These are phyloP conservation scores for Apophysomyces sp. DNA, from an alignment of 371 early-diverging fungal genomes.

Conservation along the genomic window DNA sequence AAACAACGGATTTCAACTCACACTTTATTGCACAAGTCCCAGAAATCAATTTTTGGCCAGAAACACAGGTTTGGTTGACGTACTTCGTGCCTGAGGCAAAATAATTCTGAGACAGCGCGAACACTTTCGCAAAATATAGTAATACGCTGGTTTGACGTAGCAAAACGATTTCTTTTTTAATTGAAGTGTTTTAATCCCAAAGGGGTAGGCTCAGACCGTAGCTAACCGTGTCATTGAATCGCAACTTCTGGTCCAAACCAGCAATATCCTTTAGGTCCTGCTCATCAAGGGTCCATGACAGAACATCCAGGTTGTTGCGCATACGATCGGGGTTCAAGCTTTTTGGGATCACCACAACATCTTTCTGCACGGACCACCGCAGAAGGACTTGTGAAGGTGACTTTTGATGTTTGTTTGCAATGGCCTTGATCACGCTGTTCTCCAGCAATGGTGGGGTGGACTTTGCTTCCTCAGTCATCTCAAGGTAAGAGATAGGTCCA, in stretches of 20 bases:
- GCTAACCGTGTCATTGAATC: constrained; percentile 32
- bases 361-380: constrained; percentile 56
- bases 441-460: constrained; percentile 23
- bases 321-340: constrained; percentile 47
- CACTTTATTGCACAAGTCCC: no score
- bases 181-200: constrained; percentile 21
- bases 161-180: no score
- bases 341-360: constrained; percentile 68
- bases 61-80: no score
- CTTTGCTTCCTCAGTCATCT: constrained; percentile 16
- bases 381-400: constrained; percentile 48
- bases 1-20: no score
- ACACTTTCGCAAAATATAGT: no score
- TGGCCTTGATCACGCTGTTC: constrained; percentile 31
- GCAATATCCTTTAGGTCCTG: constrained; percentile 27
- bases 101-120: no score
- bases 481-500: constrained; percentile 44
- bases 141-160: no score
- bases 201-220: constrained; percentile 38
- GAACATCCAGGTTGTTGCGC: constrained; percentile 32
- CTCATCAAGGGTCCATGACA: constrained; percentile 20
- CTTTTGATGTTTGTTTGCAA: constrained; percentile 38
- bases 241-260: constrained; percentile 25
- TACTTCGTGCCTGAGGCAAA: no score
- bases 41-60: no score